Conservation (phyloP, 148 eudicot species). For the Fagopyrum tataricum region DNA sequence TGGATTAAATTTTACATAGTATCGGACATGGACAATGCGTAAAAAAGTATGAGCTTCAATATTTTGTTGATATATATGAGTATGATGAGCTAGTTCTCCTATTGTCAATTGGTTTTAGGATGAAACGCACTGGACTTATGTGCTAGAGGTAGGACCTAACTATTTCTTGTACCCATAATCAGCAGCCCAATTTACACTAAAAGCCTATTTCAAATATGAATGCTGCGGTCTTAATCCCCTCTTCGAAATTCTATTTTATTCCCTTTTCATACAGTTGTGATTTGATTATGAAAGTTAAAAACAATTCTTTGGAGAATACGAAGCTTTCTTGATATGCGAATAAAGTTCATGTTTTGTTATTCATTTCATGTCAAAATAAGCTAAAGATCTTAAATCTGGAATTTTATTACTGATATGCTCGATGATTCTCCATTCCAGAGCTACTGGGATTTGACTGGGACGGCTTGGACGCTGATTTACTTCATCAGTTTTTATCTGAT, state of each 20-base stretch:
- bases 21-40: not conserved
- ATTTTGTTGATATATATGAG: no score
- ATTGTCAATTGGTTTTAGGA: no score
- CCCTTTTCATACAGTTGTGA: not conserved
- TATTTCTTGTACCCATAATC: no score
- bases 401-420: slow-evolving; percentile 10
- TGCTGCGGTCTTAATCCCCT: not conserved
- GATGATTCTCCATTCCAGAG: slow-evolving; percentile 43
- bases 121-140: no score
- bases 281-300: not conserved
- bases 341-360: not conserved
- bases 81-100: no score
- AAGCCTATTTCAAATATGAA: not conserved
- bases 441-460: slow-evolving; percentile 65
- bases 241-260: not conserved
- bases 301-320: not conserved
- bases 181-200: not conserved
- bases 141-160: no score
- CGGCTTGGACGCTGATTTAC: slow-evolving; percentile 62
- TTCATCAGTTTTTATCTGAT: slow-evolving; percentile 91
- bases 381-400: not conserved
- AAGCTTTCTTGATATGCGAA: not conserved
- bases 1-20: not conserved
- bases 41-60: not conserved
- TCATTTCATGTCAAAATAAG: not conserved